A percentile compares a stretch with the other conserved stretches of the same genome.
phyloP scores from a whole-genome alignment of 768 basidiomycete genomes.

The Sistotremastrum niveocremeum region DNA sequence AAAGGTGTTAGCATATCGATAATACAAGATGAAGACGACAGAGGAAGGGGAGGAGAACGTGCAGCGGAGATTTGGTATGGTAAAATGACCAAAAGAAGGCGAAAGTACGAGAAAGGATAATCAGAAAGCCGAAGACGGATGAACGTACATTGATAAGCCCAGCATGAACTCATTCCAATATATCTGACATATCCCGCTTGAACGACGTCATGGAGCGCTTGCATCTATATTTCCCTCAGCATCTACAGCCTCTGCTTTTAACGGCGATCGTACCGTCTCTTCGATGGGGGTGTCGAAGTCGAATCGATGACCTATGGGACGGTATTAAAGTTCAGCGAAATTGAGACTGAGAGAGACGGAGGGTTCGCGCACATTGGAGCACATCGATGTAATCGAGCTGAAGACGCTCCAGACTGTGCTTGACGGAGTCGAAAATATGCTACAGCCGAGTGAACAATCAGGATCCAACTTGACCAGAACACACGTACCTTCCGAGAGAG shows the following conservation, averaged over 20 bases:
- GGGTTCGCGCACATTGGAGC: conserved; percentile 25
- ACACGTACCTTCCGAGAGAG: conserved; percentile 28
- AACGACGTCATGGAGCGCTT: conserved; percentile 57
- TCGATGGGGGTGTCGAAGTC: conserved; percentile 45
- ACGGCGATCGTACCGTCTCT: conserved; percentile 26
- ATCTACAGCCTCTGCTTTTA: background rate
- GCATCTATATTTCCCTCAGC: conserved; percentile 29
- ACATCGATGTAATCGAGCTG: conserved; percentile 44
- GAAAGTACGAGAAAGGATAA: background rate
- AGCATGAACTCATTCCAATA: conserved; percentile 44
- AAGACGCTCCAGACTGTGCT: conserved; percentile 15
- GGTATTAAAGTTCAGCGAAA: conserved; percentile 11
- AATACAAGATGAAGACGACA: background rate
- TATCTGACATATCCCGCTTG: conserved; percentile 49
- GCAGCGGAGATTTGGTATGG: no score
- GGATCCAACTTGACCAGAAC: background rate
- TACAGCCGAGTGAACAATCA: conserved; percentile 11
- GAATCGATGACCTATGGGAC: conserved; percentile 39
- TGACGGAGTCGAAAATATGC: conserved; percentile 44
- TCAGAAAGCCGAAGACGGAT: no score
- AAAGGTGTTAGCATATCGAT: background rate
- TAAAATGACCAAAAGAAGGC: no score
- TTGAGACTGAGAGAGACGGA: conserved; percentile 19
- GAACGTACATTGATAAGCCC: conserved; percentile 39
- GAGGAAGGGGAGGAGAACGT: background rate